Evolutionary conservation across 768 basidiomycete species (phyloP).

Genomic region (Tulasnella calospora): DNA sequence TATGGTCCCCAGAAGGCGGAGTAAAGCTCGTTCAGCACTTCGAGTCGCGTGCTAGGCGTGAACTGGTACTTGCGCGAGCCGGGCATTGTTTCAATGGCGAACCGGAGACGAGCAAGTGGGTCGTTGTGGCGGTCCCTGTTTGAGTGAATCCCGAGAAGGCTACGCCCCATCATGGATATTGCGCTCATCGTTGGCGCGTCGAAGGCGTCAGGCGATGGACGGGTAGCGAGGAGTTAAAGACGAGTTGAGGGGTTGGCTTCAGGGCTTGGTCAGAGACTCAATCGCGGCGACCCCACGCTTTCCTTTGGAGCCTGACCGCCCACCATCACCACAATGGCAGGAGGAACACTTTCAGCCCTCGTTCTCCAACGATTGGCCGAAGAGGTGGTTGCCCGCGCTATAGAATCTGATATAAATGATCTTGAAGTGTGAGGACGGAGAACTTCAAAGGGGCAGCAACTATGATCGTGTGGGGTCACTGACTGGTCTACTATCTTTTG

Average conservation of each 20-base stretch:
- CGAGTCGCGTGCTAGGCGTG: slow-evolving; percentile 46
- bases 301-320: background rate
- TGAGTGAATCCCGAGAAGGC: slow-evolving; percentile 23
- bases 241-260: background rate
- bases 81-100: slow-evolving; percentile 75
- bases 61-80: slow-evolving; percentile 61
- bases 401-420: background rate
- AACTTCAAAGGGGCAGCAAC: background rate
- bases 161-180: slow-evolving; percentile 23
- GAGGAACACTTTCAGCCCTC: background rate
- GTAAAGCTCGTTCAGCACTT: slow-evolving; percentile 77
- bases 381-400: background rate
- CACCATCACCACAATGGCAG: background rate
- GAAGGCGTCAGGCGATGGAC: background rate
- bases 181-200: slow-evolving; percentile 1
- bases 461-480: background rate
- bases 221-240: background rate
- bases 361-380: background rate
- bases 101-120: slow-evolving; percentile 66
- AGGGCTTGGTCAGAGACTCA: background rate
- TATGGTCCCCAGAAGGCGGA: slow-evolving; percentile 77
- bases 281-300: background rate
- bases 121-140: slow-evolving; percentile 51
- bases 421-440: background rate
- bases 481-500: background rate